Evolutionary conservation across 2,329 filamentous ascomycete genomes (phyloP).

Genomic region (Phoma sp.): DNA sequence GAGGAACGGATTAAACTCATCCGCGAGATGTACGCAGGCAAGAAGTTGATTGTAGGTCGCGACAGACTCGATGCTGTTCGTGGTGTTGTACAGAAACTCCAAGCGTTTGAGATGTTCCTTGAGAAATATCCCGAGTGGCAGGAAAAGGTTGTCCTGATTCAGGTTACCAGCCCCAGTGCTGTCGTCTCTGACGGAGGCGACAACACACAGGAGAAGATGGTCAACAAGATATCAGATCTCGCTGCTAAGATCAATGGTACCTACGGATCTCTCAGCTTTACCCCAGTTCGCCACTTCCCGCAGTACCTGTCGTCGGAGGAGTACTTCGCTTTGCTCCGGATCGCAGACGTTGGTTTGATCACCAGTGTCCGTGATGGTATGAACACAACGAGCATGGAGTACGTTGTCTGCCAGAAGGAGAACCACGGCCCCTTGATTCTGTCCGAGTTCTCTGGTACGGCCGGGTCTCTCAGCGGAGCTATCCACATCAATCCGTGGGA

Average conservation of each 20-base stretch:
- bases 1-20: conserved; percentile 76
- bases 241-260: conserved; percentile 91
- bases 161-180: conserved; percentile 88
- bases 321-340: conserved; percentile 91
- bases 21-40: conserved; percentile 80
- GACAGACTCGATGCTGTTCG: conserved; percentile 93
- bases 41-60: conserved; percentile 93
- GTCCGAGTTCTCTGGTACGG: conserved; percentile 95
- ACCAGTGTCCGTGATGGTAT: conserved; percentile 96
- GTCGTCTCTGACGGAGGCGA: conserved; percentile 76
- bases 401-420: conserved; percentile 89
- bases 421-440: conserved; percentile 87
- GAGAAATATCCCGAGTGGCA: conserved; percentile 91
- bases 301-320: conserved; percentile 90
- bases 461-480: conserved; percentile 81
- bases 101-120: conserved; percentile 92
- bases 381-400: conserved; percentile 97
- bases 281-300: conserved; percentile 92
- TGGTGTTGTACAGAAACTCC: conserved; percentile 93
- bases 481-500: conserved; percentile 99
- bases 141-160: conserved; percentile 90
- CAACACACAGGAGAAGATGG: conserved; percentile 79
- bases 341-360: conserved; percentile 90
- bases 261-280: conserved; percentile 86
- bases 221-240: conserved; percentile 87